Conservation (phyloP, 179 eudicot species). For the Dionaea muscipula region DNA sequence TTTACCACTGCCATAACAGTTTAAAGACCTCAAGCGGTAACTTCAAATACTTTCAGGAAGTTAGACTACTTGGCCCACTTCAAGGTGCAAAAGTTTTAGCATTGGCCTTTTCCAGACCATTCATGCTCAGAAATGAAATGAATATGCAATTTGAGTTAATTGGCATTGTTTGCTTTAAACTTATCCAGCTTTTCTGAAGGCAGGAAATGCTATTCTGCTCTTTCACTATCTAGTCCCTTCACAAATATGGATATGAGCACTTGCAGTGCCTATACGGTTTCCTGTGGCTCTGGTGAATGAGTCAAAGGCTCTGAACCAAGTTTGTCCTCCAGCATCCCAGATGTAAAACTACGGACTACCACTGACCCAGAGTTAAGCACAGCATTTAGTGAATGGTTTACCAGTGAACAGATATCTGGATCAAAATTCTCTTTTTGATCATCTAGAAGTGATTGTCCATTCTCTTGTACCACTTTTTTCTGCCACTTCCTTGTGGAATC, state of each 20-base stretch:
- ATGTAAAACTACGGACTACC: slow-evolving; percentile 7
- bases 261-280: slow-evolving; percentile 2
- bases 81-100: too few relatives aligned
- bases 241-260: not conserved
- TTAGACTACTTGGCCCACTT: too few relatives aligned
- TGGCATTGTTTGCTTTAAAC: too few relatives aligned
- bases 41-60: too few relatives aligned
- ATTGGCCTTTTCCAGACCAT: too few relatives aligned
- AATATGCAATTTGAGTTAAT: too few relatives aligned
- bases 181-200: too few relatives aligned
- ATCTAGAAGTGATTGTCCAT: slow-evolving; percentile 4
- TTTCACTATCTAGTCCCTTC: not conserved
- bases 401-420: slow-evolving; percentile 8
- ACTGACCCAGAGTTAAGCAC: slow-evolving; percentile 12
- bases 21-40: too few relatives aligned
- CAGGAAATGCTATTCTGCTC: too few relatives aligned
- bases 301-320: slow-evolving; percentile 7
- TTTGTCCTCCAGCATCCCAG: slow-evolving; percentile 7
- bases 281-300: slow-evolving; percentile 15
- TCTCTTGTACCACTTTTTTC: slow-evolving; percentile 5
- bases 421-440: slow-evolving; percentile 9
- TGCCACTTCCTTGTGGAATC: slow-evolving; percentile 7
- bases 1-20: too few relatives aligned
- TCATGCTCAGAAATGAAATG: too few relatives aligned
- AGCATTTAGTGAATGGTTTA: slow-evolving; percentile 5